Base-by-base conservation (phyloP, 352 stramenopile genomes). In the Pythium sukuiense region DNA sequence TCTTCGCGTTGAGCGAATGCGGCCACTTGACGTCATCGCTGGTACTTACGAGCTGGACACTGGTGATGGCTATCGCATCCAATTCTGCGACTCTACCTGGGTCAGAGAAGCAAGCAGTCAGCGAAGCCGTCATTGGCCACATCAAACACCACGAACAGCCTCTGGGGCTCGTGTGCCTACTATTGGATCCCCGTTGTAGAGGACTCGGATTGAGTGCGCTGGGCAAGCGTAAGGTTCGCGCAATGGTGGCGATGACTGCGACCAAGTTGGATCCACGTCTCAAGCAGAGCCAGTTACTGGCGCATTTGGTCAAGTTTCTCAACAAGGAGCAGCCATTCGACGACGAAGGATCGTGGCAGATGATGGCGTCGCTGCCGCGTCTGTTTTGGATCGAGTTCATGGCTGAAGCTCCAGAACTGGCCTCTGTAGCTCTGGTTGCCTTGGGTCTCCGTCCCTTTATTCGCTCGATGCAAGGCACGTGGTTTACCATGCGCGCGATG, bases 371-470 rank as follows among this genome's bases (percentile, higher is more conserved):
- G 20, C 71, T 80, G 30, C 76, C 76, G 6, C 53, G 76, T n/a
- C 63, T 83, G 6, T 83, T 83, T 45, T 83, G 76, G 76, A 62
- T 80, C 12, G 76, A 83, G 53, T 83, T 72, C 53, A 49, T 61
- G 14, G 32, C 50, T 5, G 76, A 83, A 50, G 63, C 65, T 16
- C 67, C 63, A 0, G 76, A 77, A 43, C 61, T 83, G 20, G 69
- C 76, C 14, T 63, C 67, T 9, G 62, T 83, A 5, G 76, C 76
- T n/a, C 62, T 80, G 18, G 68, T 63, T 0, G 56, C 77, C 27
- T 55, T 83, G 13, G 67, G 67, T 9, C 72, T 70, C 29, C 73
- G 70, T 13, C 61, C 73, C 2, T 74, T 70, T 46, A 57, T 77
- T 37, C 54, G 67, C 46, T 69, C 73, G 30, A 60, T 83, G 11